Percentiles rank a stretch among this genome's conserved stretches.
phyloP scores from a whole-genome alignment of 2,329 filamentous ascomycete genomes.

The Epichloe gansuensis region DNA sequence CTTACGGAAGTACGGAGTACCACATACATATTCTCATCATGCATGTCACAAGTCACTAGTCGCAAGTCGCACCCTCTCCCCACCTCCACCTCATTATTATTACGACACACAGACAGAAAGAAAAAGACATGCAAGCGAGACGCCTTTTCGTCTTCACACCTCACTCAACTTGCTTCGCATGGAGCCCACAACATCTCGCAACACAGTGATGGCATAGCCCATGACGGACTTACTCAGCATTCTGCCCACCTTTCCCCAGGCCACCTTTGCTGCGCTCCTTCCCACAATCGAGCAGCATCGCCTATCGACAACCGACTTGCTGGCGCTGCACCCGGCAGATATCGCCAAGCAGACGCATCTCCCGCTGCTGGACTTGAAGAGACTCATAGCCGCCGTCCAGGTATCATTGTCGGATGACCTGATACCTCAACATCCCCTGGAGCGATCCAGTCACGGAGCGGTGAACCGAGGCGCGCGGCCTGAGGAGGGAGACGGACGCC shows the following conservation, averaged over 20 bases:
- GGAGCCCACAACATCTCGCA: not conserved
- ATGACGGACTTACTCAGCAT: slow-evolving; percentile 83
- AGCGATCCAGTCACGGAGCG: not conserved
- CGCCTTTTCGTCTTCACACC: too few species aligned
- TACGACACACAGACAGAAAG: too few species aligned
- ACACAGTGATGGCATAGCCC: slow-evolving; percentile 11
- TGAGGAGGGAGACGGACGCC: not conserved
- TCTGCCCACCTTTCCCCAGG: slow-evolving; percentile 65
- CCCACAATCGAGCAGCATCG: slow-evolving; percentile 67
- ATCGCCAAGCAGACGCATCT: slow-evolving; percentile 77
- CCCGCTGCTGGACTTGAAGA: slow-evolving; percentile 68
- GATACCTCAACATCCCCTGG: slow-evolving; percentile 16
- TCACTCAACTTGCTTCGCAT: too few species aligned
- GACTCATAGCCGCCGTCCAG: slow-evolving; percentile 56
- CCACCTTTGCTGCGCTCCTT: slow-evolving; percentile 61
- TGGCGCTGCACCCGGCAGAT: slow-evolving; percentile 71
- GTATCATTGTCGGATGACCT: slow-evolving; percentile 54
- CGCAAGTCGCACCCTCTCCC: too few species aligned
- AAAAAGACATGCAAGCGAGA: too few species aligned
- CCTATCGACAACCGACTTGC: slow-evolving; percentile 70
- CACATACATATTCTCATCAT: not conserved
- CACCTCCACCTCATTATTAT: too few species aligned
- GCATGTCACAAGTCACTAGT: not conserved
- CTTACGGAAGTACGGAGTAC: too few species aligned
- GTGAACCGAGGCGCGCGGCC: not conserved